phyloP scores from a whole-genome alignment of 108 stramenopile genomes.

The Cyclotella atomus region DNA sequence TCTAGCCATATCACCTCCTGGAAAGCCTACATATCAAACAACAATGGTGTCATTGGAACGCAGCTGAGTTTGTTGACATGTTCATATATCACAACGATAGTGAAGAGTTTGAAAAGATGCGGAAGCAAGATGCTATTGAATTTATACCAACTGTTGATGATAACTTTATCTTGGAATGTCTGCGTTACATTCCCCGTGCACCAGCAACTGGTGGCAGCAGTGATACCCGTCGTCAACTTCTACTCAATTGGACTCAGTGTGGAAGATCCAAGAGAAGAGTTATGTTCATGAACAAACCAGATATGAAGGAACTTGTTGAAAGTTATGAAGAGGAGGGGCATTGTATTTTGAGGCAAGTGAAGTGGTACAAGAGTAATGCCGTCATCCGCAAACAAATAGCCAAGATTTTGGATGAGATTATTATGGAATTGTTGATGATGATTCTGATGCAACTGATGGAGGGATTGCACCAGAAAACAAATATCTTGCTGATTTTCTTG shows the following conservation, averaged over 20 bases:
- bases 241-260: slow-evolving; percentile 3
- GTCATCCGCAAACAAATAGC: not conserved
- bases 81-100: too few species aligned
- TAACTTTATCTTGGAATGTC: not conserved
- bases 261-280: not conserved
- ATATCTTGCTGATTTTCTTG: not conserved
- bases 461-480: not conserved
- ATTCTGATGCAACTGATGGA: not conserved
- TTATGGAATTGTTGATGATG: not conserved
- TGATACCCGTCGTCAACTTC: too few species aligned
- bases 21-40: too few species aligned
- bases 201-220: too few species aligned
- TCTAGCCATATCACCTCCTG: too few species aligned
- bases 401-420: not conserved
- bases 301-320: not conserved
- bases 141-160: too few species aligned
- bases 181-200: not conserved
- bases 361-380: not conserved
- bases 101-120: too few species aligned
- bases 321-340: too few species aligned
- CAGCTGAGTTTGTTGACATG: too few species aligned
- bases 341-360: not conserved
- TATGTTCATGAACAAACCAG: not conserved
- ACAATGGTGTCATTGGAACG: too few species aligned
- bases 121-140: too few species aligned